Conservation (phyloP, 306 rosid genomes). For the Cucurbita maxima region DNA sequence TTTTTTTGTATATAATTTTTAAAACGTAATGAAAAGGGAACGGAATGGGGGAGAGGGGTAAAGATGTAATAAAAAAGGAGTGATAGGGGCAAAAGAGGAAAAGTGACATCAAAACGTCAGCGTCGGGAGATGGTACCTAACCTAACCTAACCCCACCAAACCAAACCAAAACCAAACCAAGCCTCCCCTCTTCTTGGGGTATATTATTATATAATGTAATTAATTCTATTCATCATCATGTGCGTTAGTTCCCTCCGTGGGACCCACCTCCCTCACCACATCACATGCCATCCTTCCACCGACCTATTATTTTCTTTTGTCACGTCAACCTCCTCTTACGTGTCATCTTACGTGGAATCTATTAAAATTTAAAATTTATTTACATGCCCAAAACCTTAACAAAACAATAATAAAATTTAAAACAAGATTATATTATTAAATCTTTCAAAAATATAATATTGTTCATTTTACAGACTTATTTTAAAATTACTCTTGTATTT, state of each 20-base stretch:
- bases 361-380: too few species aligned
- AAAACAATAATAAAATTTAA: too few species aligned
- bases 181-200: conserved; percentile 31
- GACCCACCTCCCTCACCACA: neutral
- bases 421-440: too few species aligned
- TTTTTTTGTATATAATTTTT: too few species aligned
- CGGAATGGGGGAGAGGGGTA: neutral
- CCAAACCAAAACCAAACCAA: neutral
- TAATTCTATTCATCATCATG: neutral
- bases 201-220: neutral
- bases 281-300: neutral
- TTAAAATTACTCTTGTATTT: too few species aligned
- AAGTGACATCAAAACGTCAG: neutral
- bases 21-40: too few species aligned
- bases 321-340: too few species aligned
- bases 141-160: conserved; percentile 15
- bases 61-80: neutral
- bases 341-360: too few species aligned
- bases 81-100: neutral
- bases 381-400: too few species aligned
- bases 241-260: neutral
- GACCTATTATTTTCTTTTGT: neutral
- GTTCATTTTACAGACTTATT: too few species aligned
- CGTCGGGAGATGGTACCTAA: conserved; percentile 29
- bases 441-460: too few species aligned